These are phyloP conservation scores for Achlya hypogyna DNA, from an alignment of 352 stramenopile genomes.

Conservation along the genomic window DNA sequence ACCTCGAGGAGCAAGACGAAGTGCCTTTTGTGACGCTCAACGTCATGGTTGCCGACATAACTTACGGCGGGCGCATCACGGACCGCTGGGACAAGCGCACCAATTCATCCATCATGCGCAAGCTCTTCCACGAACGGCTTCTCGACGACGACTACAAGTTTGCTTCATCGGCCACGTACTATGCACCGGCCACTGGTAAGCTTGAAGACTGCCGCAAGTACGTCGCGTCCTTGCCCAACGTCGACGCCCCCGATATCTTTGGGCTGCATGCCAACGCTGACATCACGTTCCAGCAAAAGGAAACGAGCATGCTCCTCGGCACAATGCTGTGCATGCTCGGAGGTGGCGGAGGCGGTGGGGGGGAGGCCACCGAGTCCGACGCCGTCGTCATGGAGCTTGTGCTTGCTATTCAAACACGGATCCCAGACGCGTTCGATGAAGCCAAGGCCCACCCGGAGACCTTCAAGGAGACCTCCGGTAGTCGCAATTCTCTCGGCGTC, in stretches of 20 bases:
- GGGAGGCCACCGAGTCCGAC: slow-evolving; percentile 50
- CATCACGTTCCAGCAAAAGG: slow-evolving; percentile 92
- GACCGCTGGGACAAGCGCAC: slow-evolving; percentile 92
- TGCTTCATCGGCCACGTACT: slow-evolving; percentile 67
- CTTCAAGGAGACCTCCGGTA: slow-evolving; percentile 66
- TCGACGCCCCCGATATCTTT: slow-evolving; percentile 87
- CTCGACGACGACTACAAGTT: slow-evolving; percentile 86
- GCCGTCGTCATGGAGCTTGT: slow-evolving; percentile 79
- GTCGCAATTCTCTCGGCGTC: slow-evolving; percentile 89
- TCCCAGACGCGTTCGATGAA: slow-evolving; percentile 60
- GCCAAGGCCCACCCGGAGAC: slow-evolving; percentile 60
- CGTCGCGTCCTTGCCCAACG: slow-evolving; percentile 65
- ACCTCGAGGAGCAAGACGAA: slow-evolving; percentile 88
- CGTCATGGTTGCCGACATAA: slow-evolving; percentile 92
- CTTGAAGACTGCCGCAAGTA: slow-evolving; percentile 69
- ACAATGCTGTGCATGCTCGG: slow-evolving; percentile 69
- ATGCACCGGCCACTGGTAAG: slow-evolving; percentile 52
- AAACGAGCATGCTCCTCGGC: slow-evolving; percentile 64
- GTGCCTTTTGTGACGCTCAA: slow-evolving; percentile 93
- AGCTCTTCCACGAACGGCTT: slow-evolving; percentile 80
- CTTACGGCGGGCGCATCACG: slow-evolving; percentile 91
- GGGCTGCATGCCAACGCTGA: slow-evolving; percentile 90
- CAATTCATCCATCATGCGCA: slow-evolving; percentile 90
- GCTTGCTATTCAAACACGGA: slow-evolving; percentile 62
- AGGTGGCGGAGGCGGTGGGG: slow-evolving; percentile 39